Base-by-base conservation (phyloP, 2,329 filamentous ascomycete species). In the Trichoderma endophyticum region DNA sequence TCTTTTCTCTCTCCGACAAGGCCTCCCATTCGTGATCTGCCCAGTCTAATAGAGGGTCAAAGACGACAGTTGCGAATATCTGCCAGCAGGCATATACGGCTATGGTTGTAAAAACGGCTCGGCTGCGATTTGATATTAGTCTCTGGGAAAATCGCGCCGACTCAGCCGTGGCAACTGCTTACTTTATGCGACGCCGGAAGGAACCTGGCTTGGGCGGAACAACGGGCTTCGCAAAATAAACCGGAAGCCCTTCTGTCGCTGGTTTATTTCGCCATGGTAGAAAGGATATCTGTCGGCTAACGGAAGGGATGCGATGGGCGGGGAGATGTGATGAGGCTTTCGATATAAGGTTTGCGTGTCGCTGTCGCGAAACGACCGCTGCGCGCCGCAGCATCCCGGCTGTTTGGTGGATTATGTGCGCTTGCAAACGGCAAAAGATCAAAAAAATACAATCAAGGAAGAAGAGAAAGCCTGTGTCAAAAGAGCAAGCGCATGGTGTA, bases 1-100 rank as follows among this genome's bases (percentile, higher is more conserved):
- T 78, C 73, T 81, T 83, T 75, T 86, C 85, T 59, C 85, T 81
- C 26, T 84, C 81, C 1, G 82, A 82, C 64, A 85, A 75, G 15
- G 81, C 78, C 5, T 82, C 81, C 73, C 83, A 82, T 74, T 84
- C 80, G 21, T 82, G 80, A 36, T 86, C 83, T 15, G 82, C 76
- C 77, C 80, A 82, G 66, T 81, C 80, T 57, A 82, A 78, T 3
- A 88, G 73, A 2, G 85, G 84, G 68, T 82, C 82, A 26, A 88
- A 77, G 18, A 89, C 83, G n/a, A 84, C 76, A 11, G 78, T 80
- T 30, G 79, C 78, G 76, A 87, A 88, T 39, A 86, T 76, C 43
- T 83, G 77, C 75, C 80, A 86, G 74, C 82, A 83, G 3, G 81
- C 73, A 57, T 83, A 80, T 51, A 79, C 74, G 12, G 81, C 75